These are phyloP conservation scores for Monilinia fructigena DNA, from an alignment of 2,329 filamentous ascomycete genomes.

Conservation along the genomic window DNA sequence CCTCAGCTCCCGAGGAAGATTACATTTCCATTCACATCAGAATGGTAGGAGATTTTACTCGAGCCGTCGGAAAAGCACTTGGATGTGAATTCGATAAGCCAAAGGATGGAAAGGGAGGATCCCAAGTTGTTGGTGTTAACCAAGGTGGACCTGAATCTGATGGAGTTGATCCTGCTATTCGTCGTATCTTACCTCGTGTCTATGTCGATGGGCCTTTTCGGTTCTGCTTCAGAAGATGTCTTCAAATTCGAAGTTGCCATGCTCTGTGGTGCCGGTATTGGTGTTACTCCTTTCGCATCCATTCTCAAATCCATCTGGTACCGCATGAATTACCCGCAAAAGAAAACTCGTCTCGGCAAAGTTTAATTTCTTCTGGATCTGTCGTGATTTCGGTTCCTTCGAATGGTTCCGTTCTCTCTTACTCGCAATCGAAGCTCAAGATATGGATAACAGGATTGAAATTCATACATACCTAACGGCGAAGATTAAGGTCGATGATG, in stretches of 20 bases:
- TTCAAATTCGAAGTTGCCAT: conserved; percentile 84
- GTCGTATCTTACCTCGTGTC: conserved; percentile 71
- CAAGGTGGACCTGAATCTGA: conserved; percentile 48
- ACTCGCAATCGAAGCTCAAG: conserved; percentile 81
- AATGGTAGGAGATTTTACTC: conserved; percentile 80
- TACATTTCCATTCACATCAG: conserved; percentile 86
- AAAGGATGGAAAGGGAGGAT: conserved; percentile 47
- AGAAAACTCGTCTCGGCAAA: conserved; percentile 75
- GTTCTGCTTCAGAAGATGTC: conserved; percentile 81
- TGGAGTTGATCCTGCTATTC: conserved; percentile 67
- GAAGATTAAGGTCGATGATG: conserved; percentile 81
- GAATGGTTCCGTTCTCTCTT: conserved; percentile 87
- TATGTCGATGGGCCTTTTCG: conserved; percentile 87
- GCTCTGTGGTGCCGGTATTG: conserved; percentile 79
- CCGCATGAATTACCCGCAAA: conserved; percentile 82
- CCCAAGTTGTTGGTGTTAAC: conserved; percentile 68
- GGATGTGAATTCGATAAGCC: conserved; percentile 72
- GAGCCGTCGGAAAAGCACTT: conserved; percentile 63
- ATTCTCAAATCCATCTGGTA: conserved; percentile 94
- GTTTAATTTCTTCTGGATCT: conserved; percentile 96
- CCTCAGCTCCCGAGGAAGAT: conserved; percentile 83
- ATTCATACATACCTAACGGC: conserved; percentile 87
- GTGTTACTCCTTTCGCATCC: conserved; percentile 82
- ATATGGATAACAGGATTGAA: conserved; percentile 79
- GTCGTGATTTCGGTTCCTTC: conserved; percentile 82